Evolutionary conservation across 2,329 filamentous ascomycete species (phyloP), one percentile per base, ranked within the genome.

Genomic region (Sclerotinia nivalis): DNA sequence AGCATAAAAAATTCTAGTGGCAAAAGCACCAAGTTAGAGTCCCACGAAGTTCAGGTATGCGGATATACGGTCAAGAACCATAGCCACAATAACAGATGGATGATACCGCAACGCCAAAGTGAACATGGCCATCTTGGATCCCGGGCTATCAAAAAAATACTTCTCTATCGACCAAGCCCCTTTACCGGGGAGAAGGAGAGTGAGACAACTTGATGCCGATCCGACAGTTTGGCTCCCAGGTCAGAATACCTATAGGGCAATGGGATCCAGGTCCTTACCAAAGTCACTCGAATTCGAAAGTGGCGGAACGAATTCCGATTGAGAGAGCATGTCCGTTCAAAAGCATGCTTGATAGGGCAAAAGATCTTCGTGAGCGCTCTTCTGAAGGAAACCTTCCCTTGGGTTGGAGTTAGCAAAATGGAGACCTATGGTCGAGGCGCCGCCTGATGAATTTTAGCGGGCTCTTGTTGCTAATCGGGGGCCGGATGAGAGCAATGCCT

Each of bases 391-490:
- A 50, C 8, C n/a, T 50, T 22, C 22, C 20, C 3, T n/a, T 50
- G 47, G 9, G 47, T 50, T 50, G 47, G 47, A 50, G 47, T 50
- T 50, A 22, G 47, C 47, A 10, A 50, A 50, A 50, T n/a, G 0
- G 47, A 50, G 22, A 22, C 47, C 47, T 12, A n/a, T 22, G 22
- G 47, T n/a, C 4, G 20, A 10, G 0, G 47, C 22, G 18, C 47
- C 9, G 0, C 72, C 71, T 1, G 70, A 72, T 15, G 20, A n/a
- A 20, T 69, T 72, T 55, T 74, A 66, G 70, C 52, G 71, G 20
- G 71, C 70, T 6, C 37, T 75, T 20, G 72, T 75, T 25, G 71
- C 71, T 28, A 69, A 75, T 52, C 68, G 71, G 9, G 68, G 70
- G 2, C 68, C 55, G 8, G 28, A 72, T 28, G 71, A 70, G 15